Evolutionary conservation across 805 yeast species (phyloP).

Genomic region (Sugiyamaella mastotermitis): DNA sequence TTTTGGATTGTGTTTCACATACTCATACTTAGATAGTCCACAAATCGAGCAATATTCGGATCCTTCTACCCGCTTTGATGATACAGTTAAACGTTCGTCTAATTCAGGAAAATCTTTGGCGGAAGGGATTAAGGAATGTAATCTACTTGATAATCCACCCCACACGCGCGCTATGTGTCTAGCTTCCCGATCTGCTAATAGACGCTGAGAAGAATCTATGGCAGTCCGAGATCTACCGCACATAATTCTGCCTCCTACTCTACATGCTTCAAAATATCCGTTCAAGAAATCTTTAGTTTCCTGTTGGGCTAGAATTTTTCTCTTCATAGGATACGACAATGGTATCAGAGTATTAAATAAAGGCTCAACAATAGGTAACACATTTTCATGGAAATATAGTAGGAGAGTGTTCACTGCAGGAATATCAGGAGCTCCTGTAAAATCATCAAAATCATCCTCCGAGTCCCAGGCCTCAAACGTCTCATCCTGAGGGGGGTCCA

Average conservation of each 20-base stretch:
- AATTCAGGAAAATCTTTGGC: conserved; percentile 12
- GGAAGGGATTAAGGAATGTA: conserved; percentile 14
- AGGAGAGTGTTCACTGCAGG: conserved; percentile 28
- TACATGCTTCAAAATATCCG: conserved; percentile 18
- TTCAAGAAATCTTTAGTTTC: conserved; percentile 18
- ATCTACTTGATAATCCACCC: conserved; percentile 14
- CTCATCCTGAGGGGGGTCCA: too few relatives aligned
- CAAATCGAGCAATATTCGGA: conserved; percentile 18
- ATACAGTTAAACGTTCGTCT: conserved; percentile 10
- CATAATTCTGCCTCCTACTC: conserved; percentile 20
- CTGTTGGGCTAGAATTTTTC: conserved; percentile 19
- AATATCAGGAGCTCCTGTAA: conserved; percentile 8
- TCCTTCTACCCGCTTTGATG: conserved; percentile 1
- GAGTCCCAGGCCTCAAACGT: too few relatives aligned
- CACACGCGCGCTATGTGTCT: conserved; percentile 19
- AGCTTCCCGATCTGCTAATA: conserved; percentile 19
- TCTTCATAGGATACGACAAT: conserved; percentile 17
- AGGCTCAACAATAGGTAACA: conserved; percentile 14
- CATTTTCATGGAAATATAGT: conserved; percentile 18
- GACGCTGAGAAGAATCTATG: conserved; percentile 3
- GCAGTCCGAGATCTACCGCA: conserved; percentile 21
- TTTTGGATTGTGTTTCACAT: conserved; percentile 14
- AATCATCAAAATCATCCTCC: conserved; percentile 10
- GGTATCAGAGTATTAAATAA: conserved; percentile 17
- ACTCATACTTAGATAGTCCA: conserved; percentile 21